Evolutionary conservation across 306 rosid species (phyloP).

Genomic region (Glycine tomentella): DNA sequence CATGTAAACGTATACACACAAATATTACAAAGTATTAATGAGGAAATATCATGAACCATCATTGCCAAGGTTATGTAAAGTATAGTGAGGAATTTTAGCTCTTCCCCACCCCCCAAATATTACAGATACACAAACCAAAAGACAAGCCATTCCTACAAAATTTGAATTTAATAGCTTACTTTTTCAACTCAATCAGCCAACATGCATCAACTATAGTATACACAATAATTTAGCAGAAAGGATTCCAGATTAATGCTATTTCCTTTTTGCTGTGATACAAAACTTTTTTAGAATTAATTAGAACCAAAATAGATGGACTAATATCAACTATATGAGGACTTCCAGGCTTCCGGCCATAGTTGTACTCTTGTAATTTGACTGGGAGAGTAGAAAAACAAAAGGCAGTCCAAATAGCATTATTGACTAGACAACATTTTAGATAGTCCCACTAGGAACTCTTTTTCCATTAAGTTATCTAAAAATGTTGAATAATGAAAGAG

Average conservation of each 20-base stretch:
- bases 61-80: slow-evolving; percentile 17
- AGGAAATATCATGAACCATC: neutral
- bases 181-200: neutral
- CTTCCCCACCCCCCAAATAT: neutral
- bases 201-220: neutral
- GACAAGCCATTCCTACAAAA: too few species aligned
- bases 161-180: neutral
- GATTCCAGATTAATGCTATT: neutral
- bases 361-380: neutral
- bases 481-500: neutral
- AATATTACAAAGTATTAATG: neutral
- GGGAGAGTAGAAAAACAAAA: slow-evolving; percentile 1
- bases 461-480: slow-evolving; percentile 6
- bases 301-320: slow-evolving; percentile 1
- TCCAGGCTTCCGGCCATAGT: neutral
- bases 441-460: neutral
- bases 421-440: neutral
- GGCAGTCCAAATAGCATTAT: neutral
- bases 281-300: neutral
- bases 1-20: neutral
- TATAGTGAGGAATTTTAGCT: neutral
- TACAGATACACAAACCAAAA: too few species aligned
- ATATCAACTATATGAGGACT: neutral
- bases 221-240: neutral
- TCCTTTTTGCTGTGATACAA: neutral